Evolutionary conservation across 2,329 filamentous ascomycete genomes (phyloP).

Genomic region (Penicillium sp.): DNA sequence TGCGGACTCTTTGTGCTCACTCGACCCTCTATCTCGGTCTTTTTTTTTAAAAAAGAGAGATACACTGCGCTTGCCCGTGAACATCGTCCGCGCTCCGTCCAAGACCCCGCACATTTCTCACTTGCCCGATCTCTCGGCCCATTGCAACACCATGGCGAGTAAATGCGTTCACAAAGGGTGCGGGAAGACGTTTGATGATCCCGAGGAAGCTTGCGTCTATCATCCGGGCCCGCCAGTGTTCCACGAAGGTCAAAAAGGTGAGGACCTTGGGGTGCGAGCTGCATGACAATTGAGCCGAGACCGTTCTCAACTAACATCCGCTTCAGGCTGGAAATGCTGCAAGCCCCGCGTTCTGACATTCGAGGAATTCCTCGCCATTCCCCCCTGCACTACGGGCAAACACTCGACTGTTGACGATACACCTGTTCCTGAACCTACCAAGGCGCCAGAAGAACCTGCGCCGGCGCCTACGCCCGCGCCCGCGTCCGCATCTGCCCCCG

Average conservation of each 20-base stretch:
- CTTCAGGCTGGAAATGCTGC: slow-evolving; percentile 93
- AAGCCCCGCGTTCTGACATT: slow-evolving; percentile 95
- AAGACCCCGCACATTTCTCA: neutral
- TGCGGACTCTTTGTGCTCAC: slow-evolving; percentile 12
- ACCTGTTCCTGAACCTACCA: slow-evolving; percentile 42
- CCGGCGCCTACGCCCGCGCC: slow-evolving; percentile 4
- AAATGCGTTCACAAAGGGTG: slow-evolving; percentile 98
- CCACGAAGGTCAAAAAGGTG: slow-evolving; percentile 98
- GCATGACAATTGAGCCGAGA: neutral
- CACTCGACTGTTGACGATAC: slow-evolving; percentile 83
- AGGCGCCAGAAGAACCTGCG: slow-evolving; percentile 23
- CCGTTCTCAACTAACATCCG: neutral
- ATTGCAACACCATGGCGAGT: slow-evolving; percentile 27
- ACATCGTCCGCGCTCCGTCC: too few species aligned
- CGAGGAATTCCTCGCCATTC: slow-evolving; percentile 91
- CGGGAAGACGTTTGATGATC: slow-evolving; percentile 77
- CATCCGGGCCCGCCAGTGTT: slow-evolving; percentile 92
- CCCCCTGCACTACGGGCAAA: slow-evolving; percentile 86
- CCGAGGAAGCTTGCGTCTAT: slow-evolving; percentile 78
- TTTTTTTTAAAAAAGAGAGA: neutral
- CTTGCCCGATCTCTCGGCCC: neutral
- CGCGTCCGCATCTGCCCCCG: slow-evolving; percentile 5
- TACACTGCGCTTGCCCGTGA: neutral
- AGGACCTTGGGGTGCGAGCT: slow-evolving; percentile 22
- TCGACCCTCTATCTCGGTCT: neutral